Evolutionary conservation across 345 rosid genomes (phyloP).

Genomic region (Combretum micranthum): DNA sequence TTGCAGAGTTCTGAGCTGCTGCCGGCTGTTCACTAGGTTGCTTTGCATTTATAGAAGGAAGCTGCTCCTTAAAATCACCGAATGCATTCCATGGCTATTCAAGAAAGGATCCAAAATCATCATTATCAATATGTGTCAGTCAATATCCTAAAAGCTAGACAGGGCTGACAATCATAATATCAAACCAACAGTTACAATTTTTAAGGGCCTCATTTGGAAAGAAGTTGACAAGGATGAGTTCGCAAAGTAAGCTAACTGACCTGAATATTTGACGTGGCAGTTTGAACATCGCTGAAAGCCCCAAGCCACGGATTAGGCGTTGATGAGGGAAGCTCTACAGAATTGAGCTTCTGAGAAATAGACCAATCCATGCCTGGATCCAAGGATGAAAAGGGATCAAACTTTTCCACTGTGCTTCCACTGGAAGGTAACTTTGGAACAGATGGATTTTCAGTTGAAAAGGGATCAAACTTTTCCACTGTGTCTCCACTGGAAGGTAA

Average conservation of each 20-base stretch:
- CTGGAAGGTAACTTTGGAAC: constrained; percentile 18
- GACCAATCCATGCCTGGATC: constrained; percentile 46
- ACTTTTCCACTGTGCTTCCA: constrained; percentile 26
- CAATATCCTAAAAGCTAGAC: not conserved
- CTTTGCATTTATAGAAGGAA: constrained; percentile 26
- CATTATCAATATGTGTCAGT: not conserved
- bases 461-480: no score
- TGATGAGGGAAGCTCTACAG: constrained; percentile 28
- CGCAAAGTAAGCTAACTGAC: constrained; percentile 27
- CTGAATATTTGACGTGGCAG: constrained; percentile 25
- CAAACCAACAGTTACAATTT: not conserved
- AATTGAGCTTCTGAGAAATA: constrained; percentile 29
- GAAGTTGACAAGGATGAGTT: not conserved
- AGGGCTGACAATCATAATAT: not conserved
- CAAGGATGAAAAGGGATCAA: constrained; percentile 35
- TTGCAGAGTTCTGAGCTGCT: constrained; percentile 24
- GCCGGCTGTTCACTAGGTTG: constrained; percentile 27
- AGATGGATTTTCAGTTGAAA: constrained; percentile 17
- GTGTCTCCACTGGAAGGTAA: constrained; percentile 22
- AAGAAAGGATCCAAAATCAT: constrained; percentile 10
- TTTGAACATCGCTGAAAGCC: constrained; percentile 23
- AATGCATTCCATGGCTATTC: constrained; percentile 86
- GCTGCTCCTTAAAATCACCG: constrained; percentile 25
- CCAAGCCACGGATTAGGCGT: constrained; percentile 44
- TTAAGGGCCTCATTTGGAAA: not conserved